Evolutionary conservation across 192 early-diverging fungal species (phyloP), one percentile per base, ranked within the genome.

Genomic region (Coemansia sp.): DNA sequence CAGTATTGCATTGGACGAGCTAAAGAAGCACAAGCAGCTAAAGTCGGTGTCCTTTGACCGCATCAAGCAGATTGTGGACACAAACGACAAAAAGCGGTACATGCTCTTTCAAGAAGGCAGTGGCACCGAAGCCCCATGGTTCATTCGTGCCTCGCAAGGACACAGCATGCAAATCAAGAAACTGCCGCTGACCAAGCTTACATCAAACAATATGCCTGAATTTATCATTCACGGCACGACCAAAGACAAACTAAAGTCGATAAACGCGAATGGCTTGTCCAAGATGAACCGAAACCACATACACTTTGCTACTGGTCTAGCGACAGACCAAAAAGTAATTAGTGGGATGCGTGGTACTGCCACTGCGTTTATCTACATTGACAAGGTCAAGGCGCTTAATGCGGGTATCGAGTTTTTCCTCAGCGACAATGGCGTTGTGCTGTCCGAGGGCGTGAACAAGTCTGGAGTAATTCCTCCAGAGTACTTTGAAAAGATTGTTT

Each of bases 221-320:
- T 59, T 49, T 37, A 63, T 81, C 6, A 48, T 75, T 18, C 73
- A 81, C 37, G 74, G 73, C 11, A 81, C 78, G 2, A 69, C 52
- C 23, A 60, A 45, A 19, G 47, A 47, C 22, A 81, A 69, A 32
- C 18, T 76, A 1, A 38, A 62, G 10, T 9, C 65, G 39, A 83
- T 86, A 62, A 78, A 75, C 27, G 49, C 73, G 39, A 19, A 71
- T 11, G 93, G 94, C 7, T 80, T 96, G 29, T 85, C 75, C 6
- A 75, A 65, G 32, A 98, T 98, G 94, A 55, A 47, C 27, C 85
- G 95, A 43, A 93, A 90, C 29, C 94, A 98, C 77, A 94, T 98
- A 55, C 95, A 98, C 64, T 91, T 92, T 75, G 91, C 94, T 1
- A 56, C 80, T 4, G 93, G 92, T 1, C 68, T 84, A 57, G 85